Evolutionary conservation across 306 rosid genomes (phyloP).

Genomic region (Prunus davidiana): DNA sequence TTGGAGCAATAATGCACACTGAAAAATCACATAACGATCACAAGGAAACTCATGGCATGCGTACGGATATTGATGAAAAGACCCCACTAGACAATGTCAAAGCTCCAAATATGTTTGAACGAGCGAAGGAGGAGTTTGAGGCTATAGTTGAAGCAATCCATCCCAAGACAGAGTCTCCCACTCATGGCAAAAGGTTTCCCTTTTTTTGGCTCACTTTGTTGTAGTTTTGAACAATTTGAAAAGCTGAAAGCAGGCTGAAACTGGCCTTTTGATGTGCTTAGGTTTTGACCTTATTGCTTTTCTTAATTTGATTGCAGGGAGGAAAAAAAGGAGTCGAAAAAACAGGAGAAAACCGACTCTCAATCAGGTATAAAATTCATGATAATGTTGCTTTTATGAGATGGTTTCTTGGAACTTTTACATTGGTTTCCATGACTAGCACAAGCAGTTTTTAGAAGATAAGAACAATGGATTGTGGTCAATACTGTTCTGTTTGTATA

Average conservation of each 20-base stretch:
- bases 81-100: constrained; percentile 45
- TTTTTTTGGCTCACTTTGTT: not conserved
- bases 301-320: constrained; percentile 11
- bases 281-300: constrained; percentile 12
- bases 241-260: not conserved
- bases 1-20: constrained; percentile 11
- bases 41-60: constrained; percentile 47
- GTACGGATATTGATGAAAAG: constrained; percentile 31
- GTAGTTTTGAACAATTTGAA: not conserved
- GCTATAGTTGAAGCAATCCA: constrained; percentile 53
- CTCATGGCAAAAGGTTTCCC: constrained; percentile 30
- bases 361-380: constrained; percentile 38
- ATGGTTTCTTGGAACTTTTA: not conserved
- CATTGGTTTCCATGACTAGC: not conserved
- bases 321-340: constrained; percentile 27
- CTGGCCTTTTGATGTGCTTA: constrained; percentile 5
- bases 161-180: constrained; percentile 38
- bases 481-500: not conserved
- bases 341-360: constrained; percentile 29
- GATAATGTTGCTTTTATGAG: constrained; percentile 2
- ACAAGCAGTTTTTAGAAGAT: not conserved
- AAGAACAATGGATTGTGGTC: not conserved
- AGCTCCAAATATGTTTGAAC: constrained; percentile 66
- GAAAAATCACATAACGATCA: constrained; percentile 22
- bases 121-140: constrained; percentile 66